These are phyloP conservation scores for Acorus calamus DNA, from an alignment of 106 monocot genomes.

Conservation along the genomic window DNA sequence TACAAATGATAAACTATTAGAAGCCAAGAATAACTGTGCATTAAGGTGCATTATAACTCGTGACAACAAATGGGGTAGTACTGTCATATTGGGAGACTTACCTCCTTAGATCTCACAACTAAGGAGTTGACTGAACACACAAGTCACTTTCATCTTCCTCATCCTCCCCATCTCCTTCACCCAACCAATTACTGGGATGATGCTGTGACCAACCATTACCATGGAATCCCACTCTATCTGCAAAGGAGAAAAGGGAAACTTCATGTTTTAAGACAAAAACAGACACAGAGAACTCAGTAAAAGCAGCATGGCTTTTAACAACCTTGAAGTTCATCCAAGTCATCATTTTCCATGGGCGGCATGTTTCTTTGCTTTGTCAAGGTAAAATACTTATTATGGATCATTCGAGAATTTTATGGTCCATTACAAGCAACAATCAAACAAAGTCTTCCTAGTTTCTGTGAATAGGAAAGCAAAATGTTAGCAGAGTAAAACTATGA, in stretches of 20 bases:
- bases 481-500: too few species aligned
- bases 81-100: too few species aligned
- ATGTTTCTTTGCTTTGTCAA: constrained; percentile 31
- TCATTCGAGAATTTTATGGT: neutral
- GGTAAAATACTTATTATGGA: constrained; percentile 9
- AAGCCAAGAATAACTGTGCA: too few species aligned
- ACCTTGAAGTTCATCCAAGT: constrained; percentile 38
- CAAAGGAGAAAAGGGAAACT: constrained; percentile 12
- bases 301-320: neutral
- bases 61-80: too few species aligned
- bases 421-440: too few species aligned
- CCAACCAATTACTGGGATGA: constrained; percentile 93
- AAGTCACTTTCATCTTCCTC: constrained; percentile 53
- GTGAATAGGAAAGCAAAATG: too few species aligned
- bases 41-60: too few species aligned
- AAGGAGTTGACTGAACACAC: constrained; percentile 76
- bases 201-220: constrained; percentile 42
- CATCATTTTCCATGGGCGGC: constrained; percentile 24
- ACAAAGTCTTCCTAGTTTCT: too few species aligned
- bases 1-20: too few species aligned
- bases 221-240: constrained; percentile 25
- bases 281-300: neutral
- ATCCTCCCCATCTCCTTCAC: constrained; percentile 43
- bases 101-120: neutral
- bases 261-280: neutral